phyloP scores from a whole-genome alignment of 305 asterid genomes.

The Salvia sclarea region DNA sequence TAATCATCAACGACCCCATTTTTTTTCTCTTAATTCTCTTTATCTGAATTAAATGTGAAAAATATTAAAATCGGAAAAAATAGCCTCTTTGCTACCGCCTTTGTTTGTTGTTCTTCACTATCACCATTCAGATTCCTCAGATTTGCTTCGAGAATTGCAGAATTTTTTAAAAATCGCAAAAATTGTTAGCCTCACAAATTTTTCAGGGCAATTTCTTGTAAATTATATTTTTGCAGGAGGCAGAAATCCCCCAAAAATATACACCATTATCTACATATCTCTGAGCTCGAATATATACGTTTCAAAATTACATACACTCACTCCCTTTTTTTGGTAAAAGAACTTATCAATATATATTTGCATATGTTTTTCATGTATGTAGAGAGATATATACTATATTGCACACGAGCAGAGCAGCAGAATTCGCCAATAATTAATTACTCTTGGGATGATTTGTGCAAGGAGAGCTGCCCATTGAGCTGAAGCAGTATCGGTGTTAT shows the following conservation, averaged over 20 bases:
- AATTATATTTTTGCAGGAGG: constrained; percentile 30
- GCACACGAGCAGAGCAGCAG: constrained; percentile 1
- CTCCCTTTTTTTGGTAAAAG: constrained; percentile 26
- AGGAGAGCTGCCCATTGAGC: constrained; percentile 19
- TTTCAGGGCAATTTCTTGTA: constrained; percentile 1
- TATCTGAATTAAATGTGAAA: constrained; percentile 15
- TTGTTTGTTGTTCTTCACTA: constrained; percentile 32
- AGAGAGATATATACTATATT: not conserved
- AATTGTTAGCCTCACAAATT: constrained; percentile 42
- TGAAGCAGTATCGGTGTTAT: constrained; percentile 23
- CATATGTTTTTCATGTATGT: constrained; percentile 14
- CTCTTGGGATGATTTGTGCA: not conserved
- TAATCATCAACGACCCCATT: not conserved
- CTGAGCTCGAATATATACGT: constrained; percentile 26
- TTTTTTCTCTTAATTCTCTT: not conserved
- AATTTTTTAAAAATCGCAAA: constrained; percentile 22
- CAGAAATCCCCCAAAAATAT: constrained; percentile 27
- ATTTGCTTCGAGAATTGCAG: constrained; percentile 31
- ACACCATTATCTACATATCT: constrained; percentile 31
- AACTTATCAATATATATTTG: constrained; percentile 16
- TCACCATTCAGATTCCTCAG: constrained; percentile 38
- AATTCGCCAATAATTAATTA: constrained; percentile 19
- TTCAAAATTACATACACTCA: constrained; percentile 5
- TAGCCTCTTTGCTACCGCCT: constrained; percentile 5
- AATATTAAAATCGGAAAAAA: constrained; percentile 8